Base-by-base conservation (phyloP, 2,329 filamentous ascomycete species). In the Botryotinia narcissicola region DNA sequence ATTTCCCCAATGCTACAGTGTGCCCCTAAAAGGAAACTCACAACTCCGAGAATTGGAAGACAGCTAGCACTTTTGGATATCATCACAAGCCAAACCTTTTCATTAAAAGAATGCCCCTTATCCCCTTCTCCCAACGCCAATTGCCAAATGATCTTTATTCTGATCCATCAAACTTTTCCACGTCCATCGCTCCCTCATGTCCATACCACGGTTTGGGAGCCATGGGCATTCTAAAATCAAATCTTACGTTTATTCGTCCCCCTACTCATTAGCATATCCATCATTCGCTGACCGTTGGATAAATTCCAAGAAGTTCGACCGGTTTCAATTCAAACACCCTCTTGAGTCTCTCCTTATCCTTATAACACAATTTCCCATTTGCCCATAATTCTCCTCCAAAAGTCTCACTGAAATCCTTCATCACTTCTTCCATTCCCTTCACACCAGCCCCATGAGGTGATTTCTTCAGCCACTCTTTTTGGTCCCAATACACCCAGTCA, bases 361-460 rank as follows among this genome's bases (percentile, higher is more conserved):
- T 46, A 42, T 71, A 73, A 48, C 73, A 64, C 46, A 74, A 67
- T 3, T n/a, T 29, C 1, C 73, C 74, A 69, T 75, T 71, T 46
- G 69, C 64, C 74, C 70, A 75, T 42, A 75, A 37, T 40, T 73
- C 66, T 4, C 73, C 70, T 10, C 70, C 73, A 42, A 74, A 74
- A 4, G 54, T 61, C 10, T 69, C 29, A 29, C 70, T 40, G 2
- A 74, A 37, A 71, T 70, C 74, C 51, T 29, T n/a, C 62, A 73
- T 46, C 20, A 71, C 61, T 22, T 46, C 37, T 20, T 62, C 57
- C 57, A 73, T 70, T 29, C 10, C 32, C 14, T 37, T 29, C 37
- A 62, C n/a, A 37, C 37, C n/a, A 42, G 22, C 42, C 20, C 64
- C 64, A 42, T 44, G 51, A n/a, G 18, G 32, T 25, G 37, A 44